These are phyloP conservation scores for Thalassiosira mediterranea DNA, from an alignment of 352 stramenopile genomes.

Conservation along the genomic window DNA sequence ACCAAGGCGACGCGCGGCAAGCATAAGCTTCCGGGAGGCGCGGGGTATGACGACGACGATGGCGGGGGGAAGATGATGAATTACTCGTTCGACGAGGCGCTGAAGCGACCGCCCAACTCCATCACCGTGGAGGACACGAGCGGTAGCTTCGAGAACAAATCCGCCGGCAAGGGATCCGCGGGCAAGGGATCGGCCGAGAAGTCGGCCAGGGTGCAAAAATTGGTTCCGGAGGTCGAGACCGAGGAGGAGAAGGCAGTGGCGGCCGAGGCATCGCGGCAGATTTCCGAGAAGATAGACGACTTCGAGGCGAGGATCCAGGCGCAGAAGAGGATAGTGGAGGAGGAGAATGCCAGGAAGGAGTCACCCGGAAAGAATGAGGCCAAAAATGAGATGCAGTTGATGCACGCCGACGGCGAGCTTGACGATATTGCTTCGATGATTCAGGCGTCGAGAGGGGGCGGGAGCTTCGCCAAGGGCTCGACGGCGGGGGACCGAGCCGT, in stretches of 20 bases:
- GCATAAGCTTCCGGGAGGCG: neutral
- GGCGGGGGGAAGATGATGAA: conserved; percentile 11
- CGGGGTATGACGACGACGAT: conserved; percentile 3
- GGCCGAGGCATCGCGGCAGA: conserved; percentile 14
- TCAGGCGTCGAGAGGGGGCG: too few species aligned
- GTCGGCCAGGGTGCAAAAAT: conserved; percentile 24
- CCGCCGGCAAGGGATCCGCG: neutral
- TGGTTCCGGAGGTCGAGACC: conserved; percentile 40
- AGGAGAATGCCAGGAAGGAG: conserved; percentile 17
- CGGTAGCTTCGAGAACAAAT: neutral
- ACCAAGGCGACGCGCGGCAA: conserved; percentile 43
- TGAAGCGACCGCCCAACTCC: conserved; percentile 47
- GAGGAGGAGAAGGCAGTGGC: conserved; percentile 38
- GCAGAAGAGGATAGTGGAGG: conserved; percentile 15
- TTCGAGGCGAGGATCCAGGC: conserved; percentile 54
- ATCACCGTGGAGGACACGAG: conserved; percentile 48
- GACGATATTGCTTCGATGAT: neutral
- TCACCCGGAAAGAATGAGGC: neutral
- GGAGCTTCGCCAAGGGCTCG: too few species aligned
- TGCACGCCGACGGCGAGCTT: conserved; percentile 15
- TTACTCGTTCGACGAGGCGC: conserved; percentile 38
- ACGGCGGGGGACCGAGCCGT: neutral
- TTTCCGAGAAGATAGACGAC: conserved; percentile 34
- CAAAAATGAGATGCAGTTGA: neutral
- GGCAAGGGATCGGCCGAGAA: conserved; percentile 1